Evolutionary conservation across 2,329 filamentous ascomycete species (phyloP), one percentile per base, ranked within the genome.

Genomic region (Paecilomyces niveus): DNA sequence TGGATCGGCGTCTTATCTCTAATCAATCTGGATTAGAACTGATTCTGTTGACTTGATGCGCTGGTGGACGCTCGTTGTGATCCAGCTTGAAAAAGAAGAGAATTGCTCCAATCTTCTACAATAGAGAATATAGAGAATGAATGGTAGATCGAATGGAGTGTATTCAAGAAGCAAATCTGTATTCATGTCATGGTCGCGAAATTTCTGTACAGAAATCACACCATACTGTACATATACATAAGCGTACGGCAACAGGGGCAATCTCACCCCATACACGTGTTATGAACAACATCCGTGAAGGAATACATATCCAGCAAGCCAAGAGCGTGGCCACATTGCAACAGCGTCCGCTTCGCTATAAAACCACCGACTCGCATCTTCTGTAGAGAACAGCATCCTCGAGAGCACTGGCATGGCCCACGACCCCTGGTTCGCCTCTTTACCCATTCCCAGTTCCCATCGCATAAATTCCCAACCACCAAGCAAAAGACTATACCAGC

Each of bases 391-490:
- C 39, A 45, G 18, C 39, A 45, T 45, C 39, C 39, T 45, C 39
- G 21, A 45, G 39, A 45, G 15, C 39, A 45, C 18, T 18, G 35
- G 15, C 13, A 45, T 18, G 15, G n/a, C 35, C n/a, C 15, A 45
- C 18, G 35, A 45, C 35, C 35, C 35, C 15, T 45, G n/a, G 15
- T 45, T 45, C 39, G 62, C 56, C 52, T 60, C 59, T 58, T 57
- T 54, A 59, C 61, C 63, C 56, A 58, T 49, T 58, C 54, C 50
- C 56, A 58, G 32, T 59, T 61, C 59, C 64, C 54, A 61, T 32
- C 60, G 55, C 61, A 63, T 59, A 54, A 58, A 18, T 65, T 54
- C 51, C 58, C 62, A 59, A 50, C 59, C 61, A 58, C 56, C 35
- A 15, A 18, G 35, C 13, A 52, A 52, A 52, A 26, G 21, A 65